Evolutionary conservation across 257 asterid species (phyloP).

Genomic region (Solanum chaucha): DNA sequence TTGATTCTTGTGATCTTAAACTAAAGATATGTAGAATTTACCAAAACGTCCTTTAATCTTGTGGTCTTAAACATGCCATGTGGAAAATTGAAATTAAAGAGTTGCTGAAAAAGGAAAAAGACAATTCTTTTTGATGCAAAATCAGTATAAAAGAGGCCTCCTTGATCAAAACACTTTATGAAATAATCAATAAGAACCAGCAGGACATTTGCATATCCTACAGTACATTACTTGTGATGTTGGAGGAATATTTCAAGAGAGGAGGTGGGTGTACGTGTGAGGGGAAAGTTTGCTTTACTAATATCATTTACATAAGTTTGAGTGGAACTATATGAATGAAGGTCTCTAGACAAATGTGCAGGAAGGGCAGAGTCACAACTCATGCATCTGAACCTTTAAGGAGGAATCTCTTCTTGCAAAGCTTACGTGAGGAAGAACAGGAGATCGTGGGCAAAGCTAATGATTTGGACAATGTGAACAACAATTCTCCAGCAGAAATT

Average conservation of each 20-base stretch:
- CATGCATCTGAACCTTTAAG: slow-evolving; percentile 52
- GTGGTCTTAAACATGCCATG: not conserved
- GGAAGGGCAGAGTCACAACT: slow-evolving; percentile 71
- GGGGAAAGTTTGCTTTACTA: not conserved
- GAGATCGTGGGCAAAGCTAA: slow-evolving; percentile 12
- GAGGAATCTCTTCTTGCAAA: slow-evolving; percentile 82
- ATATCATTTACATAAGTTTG: not conserved
- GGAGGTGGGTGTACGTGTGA: not conserved
- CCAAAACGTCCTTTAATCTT: not conserved
- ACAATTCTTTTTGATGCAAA: not conserved
- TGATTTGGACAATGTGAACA: slow-evolving; percentile 15
- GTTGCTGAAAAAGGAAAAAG: not conserved
- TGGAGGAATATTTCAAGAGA: not conserved
- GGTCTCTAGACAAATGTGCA: slow-evolving; percentile 32
- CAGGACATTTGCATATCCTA: not conserved
- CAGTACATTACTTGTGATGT: not conserved
- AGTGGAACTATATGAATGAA: slow-evolving; percentile 14
- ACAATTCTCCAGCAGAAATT: slow-evolving; percentile 31
- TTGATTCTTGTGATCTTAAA: not conserved
- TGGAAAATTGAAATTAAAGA: not conserved
- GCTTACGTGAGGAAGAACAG: slow-evolving; percentile 49
- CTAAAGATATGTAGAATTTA: not conserved
- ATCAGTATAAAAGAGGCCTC: not conserved
- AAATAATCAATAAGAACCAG: not conserved
- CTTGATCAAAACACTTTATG: not conserved